Evolutionary conservation across 352 stramenopile genomes (phyloP).

Genomic region (Globisporangium recalcitrans): DNA sequence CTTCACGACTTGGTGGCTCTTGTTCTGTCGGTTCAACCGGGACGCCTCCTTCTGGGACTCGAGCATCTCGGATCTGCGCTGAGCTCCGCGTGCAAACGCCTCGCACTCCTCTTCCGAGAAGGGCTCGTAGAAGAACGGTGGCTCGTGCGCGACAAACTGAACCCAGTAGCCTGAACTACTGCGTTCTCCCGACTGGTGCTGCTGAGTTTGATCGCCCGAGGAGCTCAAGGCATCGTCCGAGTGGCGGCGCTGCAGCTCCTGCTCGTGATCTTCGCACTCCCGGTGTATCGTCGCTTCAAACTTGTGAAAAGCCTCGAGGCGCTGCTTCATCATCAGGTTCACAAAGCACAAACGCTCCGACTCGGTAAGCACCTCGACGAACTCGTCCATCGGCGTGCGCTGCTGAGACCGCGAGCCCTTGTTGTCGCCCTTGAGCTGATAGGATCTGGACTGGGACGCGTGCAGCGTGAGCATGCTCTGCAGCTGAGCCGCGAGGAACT

Average conservation of each 20-base stretch:
- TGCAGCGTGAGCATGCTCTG: too few species aligned
- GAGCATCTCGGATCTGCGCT: neutral
- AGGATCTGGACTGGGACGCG: too few species aligned
- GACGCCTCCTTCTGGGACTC: neutral
- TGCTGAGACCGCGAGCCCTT: too few species aligned
- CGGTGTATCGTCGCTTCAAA: too few species aligned
- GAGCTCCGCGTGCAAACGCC: neutral
- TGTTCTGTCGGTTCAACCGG: neutral
- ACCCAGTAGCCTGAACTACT: neutral
- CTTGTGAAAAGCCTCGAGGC: too few species aligned
- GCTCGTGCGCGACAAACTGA: neutral
- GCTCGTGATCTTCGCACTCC: neutral
- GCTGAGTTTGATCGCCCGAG: neutral
- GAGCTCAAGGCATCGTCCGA: neutral
- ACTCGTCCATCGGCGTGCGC: too few species aligned
- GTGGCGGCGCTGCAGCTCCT: neutral
- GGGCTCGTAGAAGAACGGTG: neutral
- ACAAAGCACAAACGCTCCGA: too few species aligned
- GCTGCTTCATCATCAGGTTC: too few species aligned
- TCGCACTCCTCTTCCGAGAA: neutral
- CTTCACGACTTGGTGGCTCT: neutral
- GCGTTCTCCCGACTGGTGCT: neutral
- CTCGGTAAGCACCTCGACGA: too few species aligned
- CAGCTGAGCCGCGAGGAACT: neutral
- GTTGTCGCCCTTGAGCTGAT: too few species aligned